phyloP scores from a whole-genome alignment of 2,329 filamentous ascomycete species.

The Fusarium palustre region DNA sequence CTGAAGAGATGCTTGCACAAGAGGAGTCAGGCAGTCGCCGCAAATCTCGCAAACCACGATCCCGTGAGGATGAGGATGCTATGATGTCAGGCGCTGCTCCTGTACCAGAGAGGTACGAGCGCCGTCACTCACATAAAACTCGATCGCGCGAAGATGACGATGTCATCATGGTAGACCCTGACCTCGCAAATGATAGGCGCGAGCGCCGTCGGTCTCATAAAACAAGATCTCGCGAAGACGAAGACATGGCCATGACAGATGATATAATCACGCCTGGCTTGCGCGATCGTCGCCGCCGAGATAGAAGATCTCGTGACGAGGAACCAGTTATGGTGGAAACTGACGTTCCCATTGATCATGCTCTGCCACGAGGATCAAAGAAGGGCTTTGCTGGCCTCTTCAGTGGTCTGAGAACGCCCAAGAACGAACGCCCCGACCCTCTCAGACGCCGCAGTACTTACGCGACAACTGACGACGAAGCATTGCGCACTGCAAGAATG shows the following conservation, averaged over 20 bases:
- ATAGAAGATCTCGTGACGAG: conserved; percentile 53
- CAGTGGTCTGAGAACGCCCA: conserved; percentile 66
- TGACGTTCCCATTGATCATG: conserved; percentile 49
- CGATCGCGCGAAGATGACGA: conserved; percentile 54
- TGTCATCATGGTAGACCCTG: conserved; percentile 61
- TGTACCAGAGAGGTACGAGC: conserved; percentile 48
- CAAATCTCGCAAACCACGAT: conserved; percentile 56
- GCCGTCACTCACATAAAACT: conserved; percentile 58
- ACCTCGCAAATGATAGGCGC: conserved; percentile 48
- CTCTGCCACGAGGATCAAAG: conserved; percentile 57
- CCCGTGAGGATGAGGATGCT: conserved; percentile 56
- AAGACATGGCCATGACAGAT: conserved; percentile 64
- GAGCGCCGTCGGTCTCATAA: conserved; percentile 61
- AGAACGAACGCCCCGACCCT: conserved; percentile 54
- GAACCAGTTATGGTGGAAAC: conserved; percentile 55
- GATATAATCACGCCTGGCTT: conserved; percentile 49
- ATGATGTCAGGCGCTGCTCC: conserved; percentile 60
- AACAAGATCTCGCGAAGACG: conserved; percentile 43
- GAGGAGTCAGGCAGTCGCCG: conserved; percentile 57
- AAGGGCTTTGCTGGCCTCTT: conserved; percentile 72
- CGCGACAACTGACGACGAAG: conserved; percentile 64
- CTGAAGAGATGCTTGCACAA: conserved; percentile 74
- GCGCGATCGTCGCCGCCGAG: conserved; percentile 52
- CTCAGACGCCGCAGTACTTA: conserved; percentile 63
- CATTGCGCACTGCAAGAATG: conserved; percentile 58